Conservation (phyloP, 169 alveolate species). For the Amoebophrya sp. region DNA sequence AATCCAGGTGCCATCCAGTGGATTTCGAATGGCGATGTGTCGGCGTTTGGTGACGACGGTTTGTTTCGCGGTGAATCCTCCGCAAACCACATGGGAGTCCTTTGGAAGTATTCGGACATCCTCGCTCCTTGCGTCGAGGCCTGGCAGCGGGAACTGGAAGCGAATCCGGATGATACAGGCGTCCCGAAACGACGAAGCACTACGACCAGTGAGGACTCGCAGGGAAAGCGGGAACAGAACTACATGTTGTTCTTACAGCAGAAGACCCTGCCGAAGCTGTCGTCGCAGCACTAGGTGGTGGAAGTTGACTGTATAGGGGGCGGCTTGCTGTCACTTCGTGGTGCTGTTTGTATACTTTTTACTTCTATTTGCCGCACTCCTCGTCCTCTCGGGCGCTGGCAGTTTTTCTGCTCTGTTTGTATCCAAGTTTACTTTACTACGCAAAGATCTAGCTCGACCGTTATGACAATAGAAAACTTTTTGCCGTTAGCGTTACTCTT, state of each 20-base stretch:
- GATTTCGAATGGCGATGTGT: neutral
- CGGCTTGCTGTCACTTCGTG: no score
- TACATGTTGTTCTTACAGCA: neutral
- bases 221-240: neutral
- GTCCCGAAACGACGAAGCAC: neutral
- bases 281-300: no score
- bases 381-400: no score
- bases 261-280: neutral
- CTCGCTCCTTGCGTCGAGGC: neutral
- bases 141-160: neutral
- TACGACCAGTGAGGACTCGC: neutral
- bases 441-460: no score
- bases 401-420: no score
- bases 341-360: no score
- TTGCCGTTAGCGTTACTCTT: no score
- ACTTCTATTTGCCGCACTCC: no score
- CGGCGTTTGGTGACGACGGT: neutral
- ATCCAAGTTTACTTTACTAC: no score
- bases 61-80: neutral
- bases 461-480: no score
- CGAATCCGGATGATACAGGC: neutral
- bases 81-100: neutral
- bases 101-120: neutral
- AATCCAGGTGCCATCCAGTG: slow-evolving; percentile 3
- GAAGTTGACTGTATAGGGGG: no score